These are phyloP conservation scores for Tetracladium setigerum DNA, from an alignment of 495 filamentous ascomycete species.

Conservation along the genomic window DNA sequence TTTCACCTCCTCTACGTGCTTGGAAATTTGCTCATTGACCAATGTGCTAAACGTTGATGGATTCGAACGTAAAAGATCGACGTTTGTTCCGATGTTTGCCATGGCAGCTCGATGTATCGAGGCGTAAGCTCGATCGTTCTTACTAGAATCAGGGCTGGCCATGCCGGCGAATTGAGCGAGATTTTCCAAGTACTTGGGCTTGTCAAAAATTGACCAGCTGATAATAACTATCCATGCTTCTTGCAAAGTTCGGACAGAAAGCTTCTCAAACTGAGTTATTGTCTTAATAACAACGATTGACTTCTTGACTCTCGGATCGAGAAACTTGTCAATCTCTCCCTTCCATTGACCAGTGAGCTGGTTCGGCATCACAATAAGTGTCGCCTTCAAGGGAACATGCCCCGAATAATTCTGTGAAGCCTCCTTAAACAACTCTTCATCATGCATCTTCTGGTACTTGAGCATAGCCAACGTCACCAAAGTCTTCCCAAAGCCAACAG, in stretches of 20 bases:
- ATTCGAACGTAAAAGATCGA: slow-evolving; percentile 22
- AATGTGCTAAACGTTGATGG: slow-evolving; percentile 2
- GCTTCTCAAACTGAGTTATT: slow-evolving; percentile 25
- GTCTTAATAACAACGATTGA: slow-evolving; percentile 38
- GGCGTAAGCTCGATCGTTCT: slow-evolving; percentile 30
- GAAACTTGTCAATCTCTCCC: slow-evolving; percentile 52
- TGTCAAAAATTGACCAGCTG: slow-evolving; percentile 38
- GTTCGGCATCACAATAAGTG: slow-evolving; percentile 58
- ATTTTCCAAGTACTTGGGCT: slow-evolving; percentile 36
- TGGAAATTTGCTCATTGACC: slow-evolving; percentile 15
- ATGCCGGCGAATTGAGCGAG: slow-evolving; percentile 45
- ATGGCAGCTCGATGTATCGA: slow-evolving; percentile 47
- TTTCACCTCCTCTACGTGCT: slow-evolving; percentile 9
- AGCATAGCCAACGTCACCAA: slow-evolving; percentile 62
- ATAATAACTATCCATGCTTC: slow-evolving; percentile 50
- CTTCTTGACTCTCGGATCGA: slow-evolving; percentile 17
- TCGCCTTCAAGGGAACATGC: slow-evolving; percentile 51
- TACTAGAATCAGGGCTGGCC: slow-evolving; percentile 23
- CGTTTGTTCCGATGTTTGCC: slow-evolving; percentile 31
- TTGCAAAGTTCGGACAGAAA: slow-evolving; percentile 36
- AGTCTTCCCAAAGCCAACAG: slow-evolving; percentile 81
- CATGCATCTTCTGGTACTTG: slow-evolving; percentile 30
- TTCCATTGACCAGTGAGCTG: slow-evolving; percentile 63
- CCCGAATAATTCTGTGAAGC: slow-evolving; percentile 14
- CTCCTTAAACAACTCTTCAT: slow-evolving; percentile 20